These are phyloP conservation scores for Xylaria digitata DNA, from an alignment of 2,329 filamentous ascomycete genomes.

Conservation along the genomic window DNA sequence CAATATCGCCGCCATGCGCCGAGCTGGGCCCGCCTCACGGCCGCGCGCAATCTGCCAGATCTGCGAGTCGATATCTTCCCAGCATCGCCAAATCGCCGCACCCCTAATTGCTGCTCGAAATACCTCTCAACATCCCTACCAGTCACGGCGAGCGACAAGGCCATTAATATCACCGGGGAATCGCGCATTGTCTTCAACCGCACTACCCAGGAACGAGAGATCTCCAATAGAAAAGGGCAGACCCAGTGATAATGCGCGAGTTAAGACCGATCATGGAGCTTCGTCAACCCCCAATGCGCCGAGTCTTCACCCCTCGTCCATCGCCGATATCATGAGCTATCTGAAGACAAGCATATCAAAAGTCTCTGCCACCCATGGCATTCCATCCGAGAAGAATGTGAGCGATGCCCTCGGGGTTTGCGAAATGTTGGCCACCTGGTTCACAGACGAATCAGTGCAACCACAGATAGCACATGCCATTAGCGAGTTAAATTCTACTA, in stretches of 20 bases:
- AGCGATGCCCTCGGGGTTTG: slow-evolving; percentile 47
- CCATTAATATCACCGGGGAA: neutral
- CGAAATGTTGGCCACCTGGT: slow-evolving; percentile 46
- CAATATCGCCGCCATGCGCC: slow-evolving; percentile 41
- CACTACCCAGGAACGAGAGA: neutral
- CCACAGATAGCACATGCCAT: slow-evolving; percentile 49
- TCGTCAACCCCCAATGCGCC: neutral
- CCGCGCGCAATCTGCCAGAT: slow-evolving; percentile 46
- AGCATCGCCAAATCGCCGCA: slow-evolving; percentile 35
- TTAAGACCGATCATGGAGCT: neutral
- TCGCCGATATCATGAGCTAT: slow-evolving; percentile 47
- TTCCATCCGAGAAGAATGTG: slow-evolving; percentile 48
- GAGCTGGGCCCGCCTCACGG: slow-evolving; percentile 40
- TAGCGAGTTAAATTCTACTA: slow-evolving; percentile 52
- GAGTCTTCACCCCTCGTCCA: slow-evolving; percentile 29
- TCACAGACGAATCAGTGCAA: slow-evolving; percentile 48
- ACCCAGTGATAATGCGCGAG: neutral
- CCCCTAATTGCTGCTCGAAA: slow-evolving; percentile 49
- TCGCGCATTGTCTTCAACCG: slow-evolving; percentile 16
- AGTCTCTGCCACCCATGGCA: slow-evolving; percentile 39
- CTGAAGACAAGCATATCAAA: slow-evolving; percentile 44
- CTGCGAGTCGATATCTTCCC: slow-evolving; percentile 49
- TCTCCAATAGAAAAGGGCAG: neutral
- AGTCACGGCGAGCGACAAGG: slow-evolving; percentile 11
- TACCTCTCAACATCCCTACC: slow-evolving; percentile 37